These are phyloP conservation scores for Lycium ferocissimum DNA, from an alignment of 257 asterid genomes.

Conservation along the genomic window DNA sequence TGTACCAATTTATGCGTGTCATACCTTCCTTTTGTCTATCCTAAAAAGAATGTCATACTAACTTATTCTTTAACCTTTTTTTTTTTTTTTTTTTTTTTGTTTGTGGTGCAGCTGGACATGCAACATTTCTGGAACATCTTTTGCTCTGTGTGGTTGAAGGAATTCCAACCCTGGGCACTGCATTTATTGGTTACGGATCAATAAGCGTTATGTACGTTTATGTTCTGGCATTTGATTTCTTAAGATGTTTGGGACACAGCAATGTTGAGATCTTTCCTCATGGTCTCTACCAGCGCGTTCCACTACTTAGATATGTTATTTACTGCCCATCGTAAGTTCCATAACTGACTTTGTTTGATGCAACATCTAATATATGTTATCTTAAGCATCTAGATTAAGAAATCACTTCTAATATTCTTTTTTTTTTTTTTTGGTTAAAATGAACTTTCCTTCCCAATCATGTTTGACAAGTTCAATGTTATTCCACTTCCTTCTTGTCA, in stretches of 20 bases:
- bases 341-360: conserved; percentile 10
- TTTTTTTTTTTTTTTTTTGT: background rate
- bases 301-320: conserved; percentile 66
- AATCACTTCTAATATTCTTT: background rate
- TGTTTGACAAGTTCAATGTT: conserved; percentile 21
- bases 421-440: background rate
- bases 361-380: background rate
- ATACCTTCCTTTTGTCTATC: too few relatives aligned
- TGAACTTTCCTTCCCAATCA: background rate
- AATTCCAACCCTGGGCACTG: conserved; percentile 75
- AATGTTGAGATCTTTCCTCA: conserved; percentile 75
- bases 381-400: conserved; percentile 17
- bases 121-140: conserved; percentile 83
- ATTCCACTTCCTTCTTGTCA: background rate
- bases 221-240: conserved; percentile 73
- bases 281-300: conserved; percentile 53
- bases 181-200: conserved; percentile 75
- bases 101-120: conserved; percentile 71
- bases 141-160: conserved; percentile 66
- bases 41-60: too few relatives aligned
- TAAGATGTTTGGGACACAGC: conserved; percentile 85
- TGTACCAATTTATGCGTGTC: background rate
- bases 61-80: conserved; percentile 14
- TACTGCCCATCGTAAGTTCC: conserved; percentile 80
- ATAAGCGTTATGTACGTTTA: conserved; percentile 64